phyloP scores from a whole-genome alignment of 495 filamentous ascomycete species.

The Penicillium odoratum region DNA sequence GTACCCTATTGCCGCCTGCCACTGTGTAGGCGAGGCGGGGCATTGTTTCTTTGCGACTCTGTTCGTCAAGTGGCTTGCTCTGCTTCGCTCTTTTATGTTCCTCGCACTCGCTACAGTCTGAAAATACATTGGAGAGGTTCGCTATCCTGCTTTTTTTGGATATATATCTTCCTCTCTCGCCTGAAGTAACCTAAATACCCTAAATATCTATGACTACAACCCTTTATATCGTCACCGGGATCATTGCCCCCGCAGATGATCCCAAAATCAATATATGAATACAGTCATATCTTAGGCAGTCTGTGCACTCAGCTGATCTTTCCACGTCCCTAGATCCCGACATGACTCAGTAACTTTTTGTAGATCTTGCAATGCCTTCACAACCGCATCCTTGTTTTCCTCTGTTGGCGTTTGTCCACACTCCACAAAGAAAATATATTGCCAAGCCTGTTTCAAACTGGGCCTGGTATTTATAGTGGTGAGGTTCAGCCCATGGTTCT shows the following conservation, averaged over 20 bases:
- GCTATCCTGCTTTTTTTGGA: neutral
- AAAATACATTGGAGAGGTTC: slow-evolving; percentile 20
- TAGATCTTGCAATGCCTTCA: slow-evolving; percentile 28
- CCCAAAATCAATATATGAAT: neutral
- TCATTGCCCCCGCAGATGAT: slow-evolving; percentile 5
- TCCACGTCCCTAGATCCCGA: slow-evolving; percentile 46
- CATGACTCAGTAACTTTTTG: slow-evolving; percentile 36
- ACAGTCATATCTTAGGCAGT: slow-evolving; percentile 2
- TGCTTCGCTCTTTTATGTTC: slow-evolving; percentile 22
- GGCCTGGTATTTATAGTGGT: slow-evolving; percentile 90
- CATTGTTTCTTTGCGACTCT: slow-evolving; percentile 24
- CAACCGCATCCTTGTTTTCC: slow-evolving; percentile 30
- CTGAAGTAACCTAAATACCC: neutral
- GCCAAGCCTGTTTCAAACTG: slow-evolving; percentile 71
- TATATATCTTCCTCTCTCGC: slow-evolving; percentile 5
- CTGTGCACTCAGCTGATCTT: slow-evolving; percentile 31
- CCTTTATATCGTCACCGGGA: neutral
- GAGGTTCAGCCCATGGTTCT: slow-evolving; percentile 68
- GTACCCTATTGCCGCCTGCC: slow-evolving; percentile 25
- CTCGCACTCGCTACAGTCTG: slow-evolving; percentile 16
- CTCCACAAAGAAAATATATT: slow-evolving; percentile 95
- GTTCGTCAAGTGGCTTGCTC: slow-evolving; percentile 15
- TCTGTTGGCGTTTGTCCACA: slow-evolving; percentile 57
- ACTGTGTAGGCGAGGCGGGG: slow-evolving; percentile 23
- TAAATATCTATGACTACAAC: neutral